These are phyloP conservation scores for Dactylellina sp. DNA, from an alignment of 2,329 filamentous ascomycete genomes.

Conservation along the genomic window DNA sequence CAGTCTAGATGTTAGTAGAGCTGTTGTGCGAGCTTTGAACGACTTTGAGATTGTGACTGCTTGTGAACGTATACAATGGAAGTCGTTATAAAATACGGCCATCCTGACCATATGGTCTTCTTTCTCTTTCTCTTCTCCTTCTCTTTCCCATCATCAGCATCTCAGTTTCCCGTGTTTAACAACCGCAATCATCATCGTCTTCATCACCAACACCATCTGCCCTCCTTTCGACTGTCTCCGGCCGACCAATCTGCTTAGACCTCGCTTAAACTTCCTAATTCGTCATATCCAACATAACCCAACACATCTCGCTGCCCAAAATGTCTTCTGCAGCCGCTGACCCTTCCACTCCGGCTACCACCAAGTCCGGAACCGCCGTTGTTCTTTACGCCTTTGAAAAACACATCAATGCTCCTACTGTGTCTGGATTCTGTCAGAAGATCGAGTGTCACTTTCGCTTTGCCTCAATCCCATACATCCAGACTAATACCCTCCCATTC, in stretches of 20 bases:
- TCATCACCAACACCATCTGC: neutral
- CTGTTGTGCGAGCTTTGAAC: conserved; percentile 1
- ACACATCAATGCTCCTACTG: conserved; percentile 1
- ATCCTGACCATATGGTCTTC: neutral
- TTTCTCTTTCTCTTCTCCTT: neutral
- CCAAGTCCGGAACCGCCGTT: conserved; percentile 13
- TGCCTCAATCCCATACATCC: conserved; percentile 29
- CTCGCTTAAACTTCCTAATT: conserved; percentile 24
- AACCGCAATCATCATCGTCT: neutral
- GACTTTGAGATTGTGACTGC: neutral
- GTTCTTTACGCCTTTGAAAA: conserved; percentile 52
- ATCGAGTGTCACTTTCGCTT: conserved; percentile 53
- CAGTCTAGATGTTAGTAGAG: neutral
- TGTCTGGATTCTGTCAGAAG: conserved; percentile 50
- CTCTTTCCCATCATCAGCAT: neutral
- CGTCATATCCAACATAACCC: conserved; percentile 33
- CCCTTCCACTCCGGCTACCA: conserved; percentile 1
- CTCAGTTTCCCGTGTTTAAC: neutral
- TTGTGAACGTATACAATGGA: neutral
- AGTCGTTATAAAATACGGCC: neutral
- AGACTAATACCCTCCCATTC: conserved; percentile 42
- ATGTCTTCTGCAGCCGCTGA: conserved; percentile 9
- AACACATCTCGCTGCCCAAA: conserved; percentile 23
- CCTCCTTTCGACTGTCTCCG: neutral
- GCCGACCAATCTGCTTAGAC: conserved; percentile 1